phyloP scores from a whole-genome alignment of 73 alveolate species.

The Loxodes magnus region DNA sequence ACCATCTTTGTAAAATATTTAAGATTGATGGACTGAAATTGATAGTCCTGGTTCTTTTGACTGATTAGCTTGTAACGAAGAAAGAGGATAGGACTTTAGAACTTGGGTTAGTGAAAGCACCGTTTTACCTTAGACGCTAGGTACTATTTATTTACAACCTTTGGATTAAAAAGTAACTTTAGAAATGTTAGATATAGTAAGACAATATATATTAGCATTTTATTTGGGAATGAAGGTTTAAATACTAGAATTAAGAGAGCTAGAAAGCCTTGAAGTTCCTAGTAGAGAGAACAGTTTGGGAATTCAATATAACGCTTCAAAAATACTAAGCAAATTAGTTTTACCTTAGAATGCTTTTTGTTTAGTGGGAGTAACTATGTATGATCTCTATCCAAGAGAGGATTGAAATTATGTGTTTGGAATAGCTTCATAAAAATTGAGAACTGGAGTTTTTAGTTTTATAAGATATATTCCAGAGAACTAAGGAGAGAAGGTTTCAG shows the following conservation, averaged over 20 bases:
- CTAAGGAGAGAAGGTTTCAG: slow-evolving; percentile 3
- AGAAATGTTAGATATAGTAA: slow-evolving; percentile 14
- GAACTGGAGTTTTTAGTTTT: slow-evolving; percentile 57
- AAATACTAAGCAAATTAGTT: slow-evolving; percentile 44
- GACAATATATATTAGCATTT: slow-evolving; percentile 21
- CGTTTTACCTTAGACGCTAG: background rate
- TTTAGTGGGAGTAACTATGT: slow-evolving; percentile 52
- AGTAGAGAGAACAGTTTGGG: slow-evolving; percentile 11
- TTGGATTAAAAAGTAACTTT: slow-evolving; percentile 14
- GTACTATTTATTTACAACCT: slow-evolving; percentile 21
- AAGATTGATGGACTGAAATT: background rate
- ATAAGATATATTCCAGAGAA: slow-evolving; percentile 39
- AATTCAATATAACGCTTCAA: slow-evolving; percentile 39
- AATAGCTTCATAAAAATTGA: slow-evolving; percentile 20
- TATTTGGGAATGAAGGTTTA: slow-evolving; percentile 23
- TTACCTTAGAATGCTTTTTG: slow-evolving; percentile 78
- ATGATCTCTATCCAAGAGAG: slow-evolving; percentile 65
- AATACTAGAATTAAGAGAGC: slow-evolving; percentile 9
- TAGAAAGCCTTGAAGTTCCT: slow-evolving; percentile 12
- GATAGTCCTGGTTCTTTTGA: slow-evolving; percentile 17
- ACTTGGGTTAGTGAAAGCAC: slow-evolving; percentile 5
- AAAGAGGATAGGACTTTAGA: slow-evolving; percentile 35
- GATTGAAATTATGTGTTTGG: slow-evolving; percentile 75
- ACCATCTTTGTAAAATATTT: background rate
- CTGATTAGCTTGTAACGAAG: slow-evolving; percentile 37